phyloP scores from a whole-genome alignment of 306 rosid genomes.

The Cercis canadensis region DNA sequence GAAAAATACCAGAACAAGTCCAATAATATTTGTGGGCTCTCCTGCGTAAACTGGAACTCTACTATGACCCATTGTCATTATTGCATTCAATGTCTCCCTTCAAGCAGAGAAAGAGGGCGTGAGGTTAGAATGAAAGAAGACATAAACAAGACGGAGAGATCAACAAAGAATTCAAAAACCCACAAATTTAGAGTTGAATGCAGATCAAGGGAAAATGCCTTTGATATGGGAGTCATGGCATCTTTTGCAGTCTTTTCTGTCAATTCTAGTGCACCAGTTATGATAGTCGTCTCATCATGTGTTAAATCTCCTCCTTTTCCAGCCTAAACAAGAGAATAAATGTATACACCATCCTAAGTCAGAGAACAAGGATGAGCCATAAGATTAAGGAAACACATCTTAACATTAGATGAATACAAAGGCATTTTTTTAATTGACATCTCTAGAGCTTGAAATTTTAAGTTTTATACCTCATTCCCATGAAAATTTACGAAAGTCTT shows the following conservation, averaged over 20 bases:
- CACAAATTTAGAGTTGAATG: conserved; percentile 91
- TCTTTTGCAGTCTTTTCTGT: conserved; percentile 95
- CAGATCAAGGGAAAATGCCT: conserved; percentile 96
- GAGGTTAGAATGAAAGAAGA: conserved; percentile 38
- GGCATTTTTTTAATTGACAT: conserved; percentile 5
- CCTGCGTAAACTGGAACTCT: conserved; percentile 93
- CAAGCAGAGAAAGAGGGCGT: conserved; percentile 30
- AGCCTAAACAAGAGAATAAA: conserved; percentile 64
- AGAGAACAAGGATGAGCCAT: conserved; percentile 30
- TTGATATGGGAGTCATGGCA: conserved; percentile 97
- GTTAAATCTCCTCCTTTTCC: conserved; percentile 99
- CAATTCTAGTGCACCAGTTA: conserved; percentile 96
- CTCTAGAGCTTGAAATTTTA: conserved; percentile 13
- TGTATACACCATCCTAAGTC: conserved; percentile 21
- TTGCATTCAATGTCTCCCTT: conserved; percentile 85
- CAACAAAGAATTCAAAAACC: conserved; percentile 55
- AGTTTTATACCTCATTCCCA: conserved; percentile 85
- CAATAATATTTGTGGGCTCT: conserved; percentile 75
- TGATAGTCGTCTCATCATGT: conserved; percentile 96
- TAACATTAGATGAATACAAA: conserved; percentile 28
- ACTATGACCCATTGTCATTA: conserved; percentile 94
- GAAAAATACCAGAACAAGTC: conserved; percentile 87
- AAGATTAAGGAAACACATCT: conserved; percentile 15
- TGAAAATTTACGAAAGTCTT: conserved; percentile 95
- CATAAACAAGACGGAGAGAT: conserved; percentile 35